Base-by-base conservation (phyloP, 192 early-diverging fungal genomes). In the Coemansia sp. region DNA sequence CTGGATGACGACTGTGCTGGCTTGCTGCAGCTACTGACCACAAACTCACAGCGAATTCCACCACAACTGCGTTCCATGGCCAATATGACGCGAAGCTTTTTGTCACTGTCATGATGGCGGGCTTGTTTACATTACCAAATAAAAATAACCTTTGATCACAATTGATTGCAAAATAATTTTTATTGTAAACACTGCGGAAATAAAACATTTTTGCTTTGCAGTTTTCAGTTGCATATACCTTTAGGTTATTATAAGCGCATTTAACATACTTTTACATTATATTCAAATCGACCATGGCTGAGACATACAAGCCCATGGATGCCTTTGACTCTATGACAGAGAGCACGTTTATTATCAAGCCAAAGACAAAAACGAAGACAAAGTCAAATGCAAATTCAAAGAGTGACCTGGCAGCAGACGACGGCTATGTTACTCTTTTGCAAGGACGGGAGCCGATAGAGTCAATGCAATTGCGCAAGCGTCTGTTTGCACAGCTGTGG, bases 371-470 rank as follows among this genome's bases (percentile, higher is more conserved):
- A 25, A 1, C 3, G 6, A 53, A 51, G 19, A 45, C 60, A 62
- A 62, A 49, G 25, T 43, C 54, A 14, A 56, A n/a, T 38, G 12
- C 15, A 43, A 58, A 61, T 39, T 17, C 53, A 6, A 17, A 25
- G 6, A 15, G 51, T 17, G 63, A 15, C 27, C 29, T 62, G 24
- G 37, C 62, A 50, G 17, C 47, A 9, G 54, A 76, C 14, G 81
- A 79, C 19, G 90, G 88, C 11, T 92, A 87, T 58, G 86, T 87
- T 56, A 81, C 62, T 2, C 67, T 92, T 19, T 69, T 84, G 38
- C 73, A 83, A 27, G 88, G 87, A 2, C 69, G 70, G 24, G 91
- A 92, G 56, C 45, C 84, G 0, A 52, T 58, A 21, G 81, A 83
- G 32, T 79, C 81, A 3, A 82, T 86, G 63, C 57, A 76, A 25